Conservation (phyloP, 345 rosid species). For the Moricandia arvensis region DNA sequence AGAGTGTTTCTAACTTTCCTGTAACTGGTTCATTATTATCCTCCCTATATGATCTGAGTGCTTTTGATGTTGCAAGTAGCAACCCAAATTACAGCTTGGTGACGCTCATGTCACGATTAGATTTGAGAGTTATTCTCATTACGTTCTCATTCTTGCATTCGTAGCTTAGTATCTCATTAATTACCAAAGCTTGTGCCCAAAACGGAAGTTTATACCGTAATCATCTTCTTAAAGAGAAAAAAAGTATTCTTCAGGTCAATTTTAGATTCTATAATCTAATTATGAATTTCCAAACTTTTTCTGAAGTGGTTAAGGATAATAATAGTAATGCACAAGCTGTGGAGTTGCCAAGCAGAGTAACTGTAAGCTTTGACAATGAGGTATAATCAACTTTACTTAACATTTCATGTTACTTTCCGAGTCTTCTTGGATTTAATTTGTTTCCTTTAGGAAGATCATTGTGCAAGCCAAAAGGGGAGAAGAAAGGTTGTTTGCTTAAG, state of each 20-base stretch:
- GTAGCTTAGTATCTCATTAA: too few relatives aligned
- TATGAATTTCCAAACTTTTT: not conserved
- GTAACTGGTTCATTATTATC: too few relatives aligned
- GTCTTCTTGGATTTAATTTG: slow-evolving; percentile 7
- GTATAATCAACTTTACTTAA: not conserved
- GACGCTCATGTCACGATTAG: too few relatives aligned
- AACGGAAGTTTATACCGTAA: too few relatives aligned
- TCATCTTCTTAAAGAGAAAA: too few relatives aligned
- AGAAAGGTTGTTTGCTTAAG: slow-evolving; percentile 23
- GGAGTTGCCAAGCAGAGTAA: slow-evolving; percentile 32
- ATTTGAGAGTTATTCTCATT: too few relatives aligned
- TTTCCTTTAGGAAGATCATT: slow-evolving; percentile 35
- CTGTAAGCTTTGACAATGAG: slow-evolving; percentile 28
- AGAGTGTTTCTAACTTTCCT: too few relatives aligned
- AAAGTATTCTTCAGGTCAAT: not conserved
- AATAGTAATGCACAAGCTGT: slow-evolving; percentile 48
- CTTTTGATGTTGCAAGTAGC: too few relatives aligned
- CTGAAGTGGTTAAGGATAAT: slow-evolving; percentile 50
- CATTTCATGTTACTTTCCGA: not conserved
- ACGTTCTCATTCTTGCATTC: too few relatives aligned
- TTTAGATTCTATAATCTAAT: not conserved
- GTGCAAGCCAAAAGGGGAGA: slow-evolving; percentile 28
- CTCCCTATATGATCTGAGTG: too few relatives aligned
- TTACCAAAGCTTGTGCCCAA: too few relatives aligned
- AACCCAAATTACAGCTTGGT: too few relatives aligned